Evolutionary conservation across 805 yeast genomes (phyloP), one percentile per base, ranked within the genome.

Genomic region (Candida fluviatilis): DNA sequence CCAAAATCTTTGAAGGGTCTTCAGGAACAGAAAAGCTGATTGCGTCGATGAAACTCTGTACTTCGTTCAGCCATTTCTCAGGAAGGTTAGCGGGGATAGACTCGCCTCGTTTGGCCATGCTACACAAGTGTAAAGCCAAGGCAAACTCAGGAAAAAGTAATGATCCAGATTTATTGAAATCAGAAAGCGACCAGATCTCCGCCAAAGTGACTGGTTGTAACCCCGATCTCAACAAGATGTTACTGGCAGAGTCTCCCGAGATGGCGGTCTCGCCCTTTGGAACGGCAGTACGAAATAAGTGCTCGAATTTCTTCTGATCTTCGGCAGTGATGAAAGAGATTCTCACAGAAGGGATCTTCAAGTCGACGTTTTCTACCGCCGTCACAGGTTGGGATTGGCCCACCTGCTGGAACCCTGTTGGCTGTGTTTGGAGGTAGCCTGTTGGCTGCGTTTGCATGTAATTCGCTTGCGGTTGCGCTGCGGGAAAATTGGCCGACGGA

Each of bases 141-240:
- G 95, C 95, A 69, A 91, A 91, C 60, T 91, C 97, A 2, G 98
- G 98, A 56, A 90, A 91, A 50, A 91, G 64, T 43, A 91, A 74
- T 39, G 79, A 73, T 2, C 98, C 98, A 5, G 93, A 81, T 51
- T 79, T 83, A 50, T 81, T 84, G 2, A 95, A 82, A 55, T 91
- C 98, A n/a, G 95, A 76, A 41, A 91, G 67, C 17, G 84, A 80
- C 98, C 98, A 91, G 43, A 91, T 84, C 50, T 79, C 87, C 2
- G 91, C 91, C 49, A 91, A 71, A 31, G 82, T 78, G 18, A 76
- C 70, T 2, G 95, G 88, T 30, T 78, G 69, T 38, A 91, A 69
- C 5, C 87, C 86, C 0, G 96, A 89, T 48, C 85, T 77, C 65
- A 87, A 68, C 50, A 91, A 69, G 42, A 91, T 82, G 44, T 79